These are phyloP conservation scores for Monascus purpureus DNA, from an alignment of 495 filamentous ascomycete genomes.

Conservation along the genomic window DNA sequence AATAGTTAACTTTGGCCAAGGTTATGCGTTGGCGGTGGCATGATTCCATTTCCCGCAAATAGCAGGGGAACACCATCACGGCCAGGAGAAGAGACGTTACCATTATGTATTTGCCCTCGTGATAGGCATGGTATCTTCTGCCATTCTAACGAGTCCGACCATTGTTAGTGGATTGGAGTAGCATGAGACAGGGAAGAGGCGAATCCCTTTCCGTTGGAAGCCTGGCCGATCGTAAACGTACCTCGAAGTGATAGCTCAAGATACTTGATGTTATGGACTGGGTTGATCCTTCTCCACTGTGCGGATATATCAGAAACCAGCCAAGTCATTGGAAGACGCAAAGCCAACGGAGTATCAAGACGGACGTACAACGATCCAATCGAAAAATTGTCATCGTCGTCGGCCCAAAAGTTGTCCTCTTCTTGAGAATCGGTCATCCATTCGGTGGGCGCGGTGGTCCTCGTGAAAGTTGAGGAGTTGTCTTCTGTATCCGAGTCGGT, in stretches of 20 bases:
- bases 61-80: too few species aligned
- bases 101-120: constrained; percentile 5
- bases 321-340: too few species aligned
- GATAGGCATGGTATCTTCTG: constrained; percentile 4
- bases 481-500: background rate
- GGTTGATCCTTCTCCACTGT: constrained; percentile 2
- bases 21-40: too few species aligned
- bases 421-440: background rate
- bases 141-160: too few species aligned
- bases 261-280: constrained; percentile 3
- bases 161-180: background rate
- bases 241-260: constrained; percentile 4
- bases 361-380: constrained; percentile 2
- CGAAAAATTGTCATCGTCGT: constrained; percentile 1
- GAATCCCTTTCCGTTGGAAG: too few species aligned
- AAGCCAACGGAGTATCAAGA: too few species aligned
- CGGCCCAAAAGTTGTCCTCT: background rate
- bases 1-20: too few species aligned
- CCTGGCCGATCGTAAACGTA: too few species aligned
- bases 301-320: constrained; percentile 1
- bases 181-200: background rate
- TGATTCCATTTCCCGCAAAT: too few species aligned
- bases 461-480: background rate
- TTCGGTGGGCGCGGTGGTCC: constrained; percentile 3
- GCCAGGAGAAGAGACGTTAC: too few species aligned